Conservation (phyloP, 192 early-diverging fungal species). For the Rhizophagus clarus region DNA sequence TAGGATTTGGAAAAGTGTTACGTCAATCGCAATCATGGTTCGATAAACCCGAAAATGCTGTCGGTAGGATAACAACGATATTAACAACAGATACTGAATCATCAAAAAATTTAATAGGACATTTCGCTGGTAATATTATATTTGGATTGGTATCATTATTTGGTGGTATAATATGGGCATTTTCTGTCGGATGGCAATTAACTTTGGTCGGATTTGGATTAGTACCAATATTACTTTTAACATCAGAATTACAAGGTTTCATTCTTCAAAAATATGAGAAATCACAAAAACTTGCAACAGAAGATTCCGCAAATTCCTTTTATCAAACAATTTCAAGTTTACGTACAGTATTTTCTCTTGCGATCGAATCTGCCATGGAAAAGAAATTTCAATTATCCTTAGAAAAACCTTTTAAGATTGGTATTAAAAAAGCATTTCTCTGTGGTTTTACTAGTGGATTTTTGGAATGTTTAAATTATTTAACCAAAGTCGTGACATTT, state of each 20-base stretch:
- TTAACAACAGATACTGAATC: constrained; percentile 19
- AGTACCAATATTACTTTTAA: constrained; percentile 4
- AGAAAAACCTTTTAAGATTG: constrained; percentile 13
- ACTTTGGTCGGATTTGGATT: constrained; percentile 22
- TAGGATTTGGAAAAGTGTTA: constrained; percentile 16
- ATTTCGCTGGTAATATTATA: constrained; percentile 21
- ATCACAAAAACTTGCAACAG: constrained; percentile 1
- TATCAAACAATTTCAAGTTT: constrained; percentile 29
- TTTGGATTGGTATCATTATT: constrained; percentile 20
- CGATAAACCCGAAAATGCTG: constrained; percentile 15
- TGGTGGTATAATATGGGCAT: constrained; percentile 21
- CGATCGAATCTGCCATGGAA: neutral
- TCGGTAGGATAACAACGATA: constrained; percentile 1
- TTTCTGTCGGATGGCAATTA: constrained; percentile 23
- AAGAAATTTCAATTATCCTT: constrained; percentile 2
- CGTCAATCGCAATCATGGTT: constrained; percentile 30
- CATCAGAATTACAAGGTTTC: constrained; percentile 7
- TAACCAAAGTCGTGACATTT: constrained; percentile 23
- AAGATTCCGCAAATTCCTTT: constrained; percentile 24
- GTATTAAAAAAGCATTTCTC: constrained; percentile 21
- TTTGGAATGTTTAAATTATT: constrained; percentile 11
- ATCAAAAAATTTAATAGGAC: constrained; percentile 27
- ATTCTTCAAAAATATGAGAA: constrained; percentile 26
- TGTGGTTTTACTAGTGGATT: constrained; percentile 2
- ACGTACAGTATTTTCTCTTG: constrained; percentile 22